Evolutionary conservation across 345 rosid species (phyloP).

Genomic region (Balakata baccata): DNA sequence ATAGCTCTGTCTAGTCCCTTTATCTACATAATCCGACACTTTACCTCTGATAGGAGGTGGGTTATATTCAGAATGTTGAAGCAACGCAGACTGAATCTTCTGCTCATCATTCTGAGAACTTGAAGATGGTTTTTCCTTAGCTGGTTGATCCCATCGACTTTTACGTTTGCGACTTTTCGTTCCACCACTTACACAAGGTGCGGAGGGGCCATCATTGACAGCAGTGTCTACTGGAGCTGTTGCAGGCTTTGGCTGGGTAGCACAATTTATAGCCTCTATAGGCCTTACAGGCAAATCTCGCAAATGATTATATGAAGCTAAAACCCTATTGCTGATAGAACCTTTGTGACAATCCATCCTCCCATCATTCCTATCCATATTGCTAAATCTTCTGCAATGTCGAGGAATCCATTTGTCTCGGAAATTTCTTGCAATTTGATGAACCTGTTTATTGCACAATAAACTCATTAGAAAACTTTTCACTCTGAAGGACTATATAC

Average conservation of each 20-base stretch:
- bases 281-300: constrained; percentile 50
- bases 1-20: constrained; percentile 17
- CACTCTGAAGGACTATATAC: not conserved
- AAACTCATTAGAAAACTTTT: constrained; percentile 7
- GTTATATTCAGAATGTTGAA: constrained; percentile 25
- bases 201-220: constrained; percentile 38
- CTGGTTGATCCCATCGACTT: constrained; percentile 98
- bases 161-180: constrained; percentile 73
- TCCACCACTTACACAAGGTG: constrained; percentile 36
- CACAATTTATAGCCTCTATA: constrained; percentile 43
- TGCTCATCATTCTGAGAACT: constrained; percentile 33
- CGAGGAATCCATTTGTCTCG: constrained; percentile 88
- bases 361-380: constrained; percentile 58
- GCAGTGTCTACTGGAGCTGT: constrained; percentile 42
- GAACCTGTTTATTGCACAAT: constrained; percentile 56
- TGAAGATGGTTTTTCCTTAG: constrained; percentile 30
- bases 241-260: constrained; percentile 28
- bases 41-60: constrained; percentile 15
- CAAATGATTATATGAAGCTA: constrained; percentile 44
- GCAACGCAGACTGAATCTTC: constrained; percentile 27
- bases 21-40: constrained; percentile 18
- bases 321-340: constrained; percentile 41
- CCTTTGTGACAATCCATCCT: constrained; percentile 46
- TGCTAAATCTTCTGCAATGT: constrained; percentile 49
- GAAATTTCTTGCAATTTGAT: constrained; percentile 86